phyloP scores from a whole-genome alignment of 352 stramenopile genomes.

The Phytophthora lateralis region DNA sequence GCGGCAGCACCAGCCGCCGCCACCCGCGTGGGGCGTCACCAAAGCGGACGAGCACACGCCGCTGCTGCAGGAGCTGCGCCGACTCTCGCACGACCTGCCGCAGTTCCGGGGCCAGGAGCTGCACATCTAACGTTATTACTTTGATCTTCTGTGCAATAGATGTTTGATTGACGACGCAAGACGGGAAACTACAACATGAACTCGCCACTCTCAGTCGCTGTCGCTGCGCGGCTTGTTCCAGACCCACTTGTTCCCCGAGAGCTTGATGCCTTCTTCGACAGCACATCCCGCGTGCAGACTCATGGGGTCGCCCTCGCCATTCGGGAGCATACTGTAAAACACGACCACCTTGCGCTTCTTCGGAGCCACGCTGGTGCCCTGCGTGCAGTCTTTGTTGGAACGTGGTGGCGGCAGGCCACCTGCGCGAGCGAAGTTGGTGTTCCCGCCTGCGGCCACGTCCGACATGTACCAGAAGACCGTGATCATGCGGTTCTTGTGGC shows the following conservation, averaged over 20 bases:
- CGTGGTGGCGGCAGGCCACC: constrained; percentile 48
- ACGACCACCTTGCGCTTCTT: constrained; percentile 81
- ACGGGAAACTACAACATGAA: background rate
- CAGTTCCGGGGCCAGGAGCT: constrained; percentile 64
- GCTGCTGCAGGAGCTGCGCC: constrained; percentile 45
- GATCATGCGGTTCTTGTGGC: constrained; percentile 87
- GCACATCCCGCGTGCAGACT: constrained; percentile 75
- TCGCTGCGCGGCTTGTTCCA: constrained; percentile 72
- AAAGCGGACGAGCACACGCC: constrained; percentile 57
- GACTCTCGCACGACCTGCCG: constrained; percentile 44
- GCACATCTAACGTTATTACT: constrained; percentile 49
- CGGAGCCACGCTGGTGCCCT: constrained; percentile 65
- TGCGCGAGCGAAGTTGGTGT: constrained; percentile 76
- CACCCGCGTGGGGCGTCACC: constrained; percentile 26
- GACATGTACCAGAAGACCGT: constrained; percentile 91
- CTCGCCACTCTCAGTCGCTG: constrained; percentile 2
- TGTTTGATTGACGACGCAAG: background rate
- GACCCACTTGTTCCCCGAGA: constrained; percentile 86
- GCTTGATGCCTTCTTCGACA: constrained; percentile 76
- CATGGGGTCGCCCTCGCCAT: constrained; percentile 60
- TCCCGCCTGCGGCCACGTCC: constrained; percentile 65
- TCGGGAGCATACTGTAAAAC: constrained; percentile 85
- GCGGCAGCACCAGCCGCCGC: constrained; percentile 17
- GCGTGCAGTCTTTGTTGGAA: constrained; percentile 62
- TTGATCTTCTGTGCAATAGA: constrained; percentile 30